Evolutionary conservation across 1,284 basidiomycete species (phyloP).

Genomic region (Ceratobasidium sp.): DNA sequence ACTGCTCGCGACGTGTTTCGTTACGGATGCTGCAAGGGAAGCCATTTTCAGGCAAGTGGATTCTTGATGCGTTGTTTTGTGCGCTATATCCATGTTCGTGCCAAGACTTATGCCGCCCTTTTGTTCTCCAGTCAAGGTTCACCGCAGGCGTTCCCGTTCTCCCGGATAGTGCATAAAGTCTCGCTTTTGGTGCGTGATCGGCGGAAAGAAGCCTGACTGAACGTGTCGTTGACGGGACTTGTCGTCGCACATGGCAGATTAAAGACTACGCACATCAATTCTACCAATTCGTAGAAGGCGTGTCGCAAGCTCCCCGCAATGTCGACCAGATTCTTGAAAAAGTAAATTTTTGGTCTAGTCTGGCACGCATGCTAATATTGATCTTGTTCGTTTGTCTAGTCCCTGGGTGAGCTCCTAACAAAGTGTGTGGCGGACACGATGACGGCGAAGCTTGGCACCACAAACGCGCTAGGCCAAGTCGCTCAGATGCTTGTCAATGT

Average conservation of each 20-base stretch:
- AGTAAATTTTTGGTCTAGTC: constrained; percentile 54
- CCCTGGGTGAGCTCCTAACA: constrained; percentile 84
- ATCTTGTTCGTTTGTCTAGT: constrained; percentile 56
- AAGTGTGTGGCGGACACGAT: constrained; percentile 84
- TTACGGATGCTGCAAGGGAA: constrained; percentile 13
- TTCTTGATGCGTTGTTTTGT: constrained; percentile 94
- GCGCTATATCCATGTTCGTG: constrained; percentile 63
- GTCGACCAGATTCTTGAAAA: constrained; percentile 92
- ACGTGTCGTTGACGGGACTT: background rate
- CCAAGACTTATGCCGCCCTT: constrained; percentile 50
- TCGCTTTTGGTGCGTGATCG: constrained; percentile 26
- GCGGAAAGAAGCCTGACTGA: background rate
- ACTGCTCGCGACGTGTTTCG: constrained; percentile 26
- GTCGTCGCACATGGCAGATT: constrained; percentile 62
- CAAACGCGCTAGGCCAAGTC: constrained; percentile 89
- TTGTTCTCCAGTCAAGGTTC: constrained; percentile 16
- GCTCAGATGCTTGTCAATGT: constrained; percentile 94
- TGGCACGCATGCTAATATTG: background rate
- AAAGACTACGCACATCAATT: constrained; percentile 94
- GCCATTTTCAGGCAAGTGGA: constrained; percentile 58
- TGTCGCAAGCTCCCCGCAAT: constrained; percentile 88
- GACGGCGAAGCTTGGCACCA: constrained; percentile 70
- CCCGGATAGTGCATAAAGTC: constrained; percentile 34
- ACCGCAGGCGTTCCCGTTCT: constrained; percentile 33
- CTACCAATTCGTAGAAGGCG: constrained; percentile 95